Evolutionary conservation across 2,329 filamentous ascomycete genomes (phyloP).

Genomic region (Aquanectria penicillioides): DNA sequence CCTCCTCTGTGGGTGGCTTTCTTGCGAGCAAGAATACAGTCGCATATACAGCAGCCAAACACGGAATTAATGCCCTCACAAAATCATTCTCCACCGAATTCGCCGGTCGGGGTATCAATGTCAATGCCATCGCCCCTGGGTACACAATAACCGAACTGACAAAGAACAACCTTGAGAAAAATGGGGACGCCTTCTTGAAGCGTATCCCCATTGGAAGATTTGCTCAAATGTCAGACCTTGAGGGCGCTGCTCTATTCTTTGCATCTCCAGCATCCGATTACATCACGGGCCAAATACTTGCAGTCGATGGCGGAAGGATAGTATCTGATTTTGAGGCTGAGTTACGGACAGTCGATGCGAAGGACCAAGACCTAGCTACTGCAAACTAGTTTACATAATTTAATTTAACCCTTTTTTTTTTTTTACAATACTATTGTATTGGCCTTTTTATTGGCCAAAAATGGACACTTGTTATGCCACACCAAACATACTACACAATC

Average conservation of each 20-base stretch:
- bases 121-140: background rate
- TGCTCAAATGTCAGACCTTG: background rate
- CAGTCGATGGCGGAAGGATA: background rate
- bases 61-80: background rate
- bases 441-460: too few species aligned
- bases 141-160: background rate
- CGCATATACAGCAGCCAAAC: background rate
- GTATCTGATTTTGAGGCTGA: background rate
- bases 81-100: background rate
- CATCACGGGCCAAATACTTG: background rate
- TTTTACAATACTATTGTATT: too few species aligned
- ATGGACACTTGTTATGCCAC: too few species aligned
- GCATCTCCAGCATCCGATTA: background rate
- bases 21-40: background rate
- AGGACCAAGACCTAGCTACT: too few species aligned
- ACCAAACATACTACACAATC: too few species aligned
- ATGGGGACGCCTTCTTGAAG: background rate
- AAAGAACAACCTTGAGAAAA: background rate
- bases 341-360: too few species aligned
- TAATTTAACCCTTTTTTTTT: too few species aligned
- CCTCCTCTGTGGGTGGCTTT: background rate
- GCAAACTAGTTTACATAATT: too few species aligned
- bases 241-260: background rate
- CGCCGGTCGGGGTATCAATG: background rate
- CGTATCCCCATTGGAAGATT: background rate